Evolutionary conservation across 139 green algal species (phyloP).

Genomic region (Tetradesmus obliquus): DNA sequence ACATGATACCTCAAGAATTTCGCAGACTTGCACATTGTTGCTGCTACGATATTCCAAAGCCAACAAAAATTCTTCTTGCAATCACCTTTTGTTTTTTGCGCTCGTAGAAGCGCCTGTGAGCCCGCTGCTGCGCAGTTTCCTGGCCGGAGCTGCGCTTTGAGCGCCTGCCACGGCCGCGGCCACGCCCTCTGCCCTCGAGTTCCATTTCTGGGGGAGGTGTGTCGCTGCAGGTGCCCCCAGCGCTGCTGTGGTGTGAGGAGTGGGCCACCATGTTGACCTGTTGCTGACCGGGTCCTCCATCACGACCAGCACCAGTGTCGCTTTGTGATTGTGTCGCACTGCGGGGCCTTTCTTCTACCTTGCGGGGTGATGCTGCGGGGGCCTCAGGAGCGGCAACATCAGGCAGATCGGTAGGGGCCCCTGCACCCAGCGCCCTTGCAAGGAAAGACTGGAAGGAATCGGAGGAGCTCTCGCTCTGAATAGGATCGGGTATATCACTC

Average conservation of each 20-base stretch:
- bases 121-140: conserved; percentile 45
- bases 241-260: not conserved
- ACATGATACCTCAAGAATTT: conserved; percentile 17
- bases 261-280: not conserved
- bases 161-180: not conserved
- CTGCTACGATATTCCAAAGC: not conserved
- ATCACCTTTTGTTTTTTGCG: conserved; percentile 45
- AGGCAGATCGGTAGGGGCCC: not conserved
- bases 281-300: not conserved
- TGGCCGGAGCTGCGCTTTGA: not conserved
- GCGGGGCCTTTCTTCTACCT: not conserved
- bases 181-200: not conserved
- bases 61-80: not conserved
- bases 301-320: not conserved
- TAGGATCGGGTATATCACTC: not conserved
- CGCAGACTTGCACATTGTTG: not conserved
- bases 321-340: not conserved
- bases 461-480: not conserved
- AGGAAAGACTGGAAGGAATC: not conserved
- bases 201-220: not conserved
- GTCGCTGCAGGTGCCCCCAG: not conserved
- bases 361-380: not conserved
- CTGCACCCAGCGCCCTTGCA: not conserved
- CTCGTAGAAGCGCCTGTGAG: conserved; percentile 45
- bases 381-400: not conserved